A percentile compares a stretch with the other conserved stretches of the same genome.
These are phyloP conservation scores for Rhodotorula mucilaginosa DNA, from an alignment of 1,284 basidiomycete genomes.

Conservation along the genomic window DNA sequence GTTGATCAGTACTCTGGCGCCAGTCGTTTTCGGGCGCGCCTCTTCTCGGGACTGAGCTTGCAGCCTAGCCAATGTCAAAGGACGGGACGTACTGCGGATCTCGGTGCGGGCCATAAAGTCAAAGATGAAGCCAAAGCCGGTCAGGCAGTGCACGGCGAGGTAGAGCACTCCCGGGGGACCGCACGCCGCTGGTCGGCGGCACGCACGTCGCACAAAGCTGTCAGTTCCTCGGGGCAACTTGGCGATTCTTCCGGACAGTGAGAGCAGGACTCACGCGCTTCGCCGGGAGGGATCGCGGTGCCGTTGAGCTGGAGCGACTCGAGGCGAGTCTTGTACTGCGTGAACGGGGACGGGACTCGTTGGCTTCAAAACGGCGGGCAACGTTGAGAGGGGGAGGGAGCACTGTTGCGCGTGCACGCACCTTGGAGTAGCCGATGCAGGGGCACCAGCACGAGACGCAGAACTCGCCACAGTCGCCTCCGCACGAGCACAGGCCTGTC, in stretches of 20 bases:
- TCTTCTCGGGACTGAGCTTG: too few relatives aligned
- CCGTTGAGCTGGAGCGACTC: conserved; percentile 3
- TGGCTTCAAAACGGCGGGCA: too few relatives aligned
- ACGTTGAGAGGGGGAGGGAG: neutral
- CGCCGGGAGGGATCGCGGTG: neutral
- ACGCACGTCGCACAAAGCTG: neutral
- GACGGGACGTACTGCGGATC: conserved; percentile 47
- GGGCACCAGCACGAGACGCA: conserved; percentile 23
- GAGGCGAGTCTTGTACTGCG: conserved; percentile 17
- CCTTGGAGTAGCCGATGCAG: conserved; percentile 4
- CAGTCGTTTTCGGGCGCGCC: too few relatives aligned
- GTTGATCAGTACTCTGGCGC: too few relatives aligned
- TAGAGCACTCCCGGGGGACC: conserved; percentile 1
- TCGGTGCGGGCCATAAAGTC: conserved; percentile 50
- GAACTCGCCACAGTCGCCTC: conserved; percentile 9
- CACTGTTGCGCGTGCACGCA: neutral
- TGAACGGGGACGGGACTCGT: too few relatives aligned
- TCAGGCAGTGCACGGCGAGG: conserved; percentile 15
- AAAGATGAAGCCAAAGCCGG: conserved; percentile 52
- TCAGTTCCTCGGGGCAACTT: neutral
- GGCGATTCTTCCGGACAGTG: neutral
- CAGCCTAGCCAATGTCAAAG: neutral
- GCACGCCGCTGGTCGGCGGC: neutral
- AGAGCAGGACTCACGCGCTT: neutral
- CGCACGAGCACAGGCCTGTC: conserved; percentile 15